A percentile compares a stretch with the other conserved stretches of the same genome.
Evolutionary conservation across 2,329 filamentous ascomycete genomes (phyloP).

Genomic region (Neofusicoccum ribis): DNA sequence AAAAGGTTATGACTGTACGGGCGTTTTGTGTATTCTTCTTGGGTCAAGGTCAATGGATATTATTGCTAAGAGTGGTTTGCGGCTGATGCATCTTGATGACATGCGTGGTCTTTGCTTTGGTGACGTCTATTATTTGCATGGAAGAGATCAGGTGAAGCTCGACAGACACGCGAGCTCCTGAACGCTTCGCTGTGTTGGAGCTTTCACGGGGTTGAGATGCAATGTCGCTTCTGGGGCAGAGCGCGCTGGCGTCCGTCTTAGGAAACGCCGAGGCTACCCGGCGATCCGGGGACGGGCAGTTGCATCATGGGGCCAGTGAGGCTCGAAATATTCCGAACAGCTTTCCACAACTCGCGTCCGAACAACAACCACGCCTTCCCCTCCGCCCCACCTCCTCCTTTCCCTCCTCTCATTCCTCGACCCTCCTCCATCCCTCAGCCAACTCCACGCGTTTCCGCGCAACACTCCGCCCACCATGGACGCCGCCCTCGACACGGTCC

Average conservation of each 20-base stretch:
- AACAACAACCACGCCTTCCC: not conserved
- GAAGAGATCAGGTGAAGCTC: too few species aligned
- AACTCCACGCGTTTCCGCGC: not conserved
- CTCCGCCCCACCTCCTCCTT: not conserved
- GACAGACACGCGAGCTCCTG: not conserved
- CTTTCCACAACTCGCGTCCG: constrained; percentile 1
- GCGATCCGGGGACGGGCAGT: not conserved
- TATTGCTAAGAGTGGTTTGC: not conserved
- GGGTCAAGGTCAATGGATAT: not conserved
- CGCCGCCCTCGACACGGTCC: constrained; percentile 46
- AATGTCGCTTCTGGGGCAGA: not conserved
- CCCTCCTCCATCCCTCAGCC: not conserved
- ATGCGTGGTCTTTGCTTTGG: too few species aligned
- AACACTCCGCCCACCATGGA: constrained; percentile 4
- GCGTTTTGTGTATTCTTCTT: not conserved
- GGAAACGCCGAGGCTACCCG: constrained; percentile 9
- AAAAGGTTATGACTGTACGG: not conserved
- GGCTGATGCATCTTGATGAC: not conserved
- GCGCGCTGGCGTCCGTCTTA: not conserved
- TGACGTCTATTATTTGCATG: too few species aligned
- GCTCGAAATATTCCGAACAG: constrained; percentile 10
- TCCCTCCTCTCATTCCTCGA: not conserved
- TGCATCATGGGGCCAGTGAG: constrained; percentile 5
- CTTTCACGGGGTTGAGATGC: not conserved
- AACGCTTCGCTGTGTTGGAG: not conserved